Evolutionary conservation across 2,329 filamentous ascomycete species (phyloP).

Genomic region (Pseudogymnoascus sp.): DNA sequence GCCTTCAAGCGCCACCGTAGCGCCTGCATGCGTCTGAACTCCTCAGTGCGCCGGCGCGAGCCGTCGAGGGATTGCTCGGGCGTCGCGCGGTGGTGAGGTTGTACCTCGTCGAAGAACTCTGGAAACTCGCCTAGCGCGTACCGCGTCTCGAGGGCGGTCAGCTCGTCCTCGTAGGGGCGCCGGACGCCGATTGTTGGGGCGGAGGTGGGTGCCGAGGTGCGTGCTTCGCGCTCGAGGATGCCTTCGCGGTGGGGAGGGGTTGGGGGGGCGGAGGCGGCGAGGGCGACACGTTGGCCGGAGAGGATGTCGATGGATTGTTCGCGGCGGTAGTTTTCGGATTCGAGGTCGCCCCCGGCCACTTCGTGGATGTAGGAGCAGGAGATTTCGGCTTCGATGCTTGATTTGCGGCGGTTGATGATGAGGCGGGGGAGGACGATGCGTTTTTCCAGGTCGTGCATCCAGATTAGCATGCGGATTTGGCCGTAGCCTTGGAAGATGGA

Average conservation of each 20-base stretch:
- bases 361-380: constrained; percentile 52
- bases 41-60: neutral
- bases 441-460: constrained; percentile 58
- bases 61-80: neutral
- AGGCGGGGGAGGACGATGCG: constrained; percentile 51
- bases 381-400: constrained; percentile 53
- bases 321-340: constrained; percentile 28
- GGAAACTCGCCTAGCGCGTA: neutral
- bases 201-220: neutral
- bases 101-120: neutral
- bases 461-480: constrained; percentile 69
- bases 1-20: neutral
- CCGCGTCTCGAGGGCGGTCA: constrained; percentile 12
- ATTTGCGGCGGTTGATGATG: constrained; percentile 47
- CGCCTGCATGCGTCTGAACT: neutral
- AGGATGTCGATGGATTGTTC: constrained; percentile 43
- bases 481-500: constrained; percentile 68
- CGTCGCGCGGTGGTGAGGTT: neutral
- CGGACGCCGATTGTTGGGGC: neutral
- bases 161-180: constrained; percentile 10
- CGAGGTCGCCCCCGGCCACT: constrained; percentile 38
- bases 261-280: constrained; percentile 36
- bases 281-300: constrained; percentile 37
- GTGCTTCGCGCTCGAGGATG: constrained; percentile 23
- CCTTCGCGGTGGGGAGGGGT: constrained; percentile 42